A percentile compares a stretch with the other conserved stretches of the same genome.
Conservation (phyloP, 495 filamentous ascomycete genomes). For the Penicillium paradoxum region DNA sequence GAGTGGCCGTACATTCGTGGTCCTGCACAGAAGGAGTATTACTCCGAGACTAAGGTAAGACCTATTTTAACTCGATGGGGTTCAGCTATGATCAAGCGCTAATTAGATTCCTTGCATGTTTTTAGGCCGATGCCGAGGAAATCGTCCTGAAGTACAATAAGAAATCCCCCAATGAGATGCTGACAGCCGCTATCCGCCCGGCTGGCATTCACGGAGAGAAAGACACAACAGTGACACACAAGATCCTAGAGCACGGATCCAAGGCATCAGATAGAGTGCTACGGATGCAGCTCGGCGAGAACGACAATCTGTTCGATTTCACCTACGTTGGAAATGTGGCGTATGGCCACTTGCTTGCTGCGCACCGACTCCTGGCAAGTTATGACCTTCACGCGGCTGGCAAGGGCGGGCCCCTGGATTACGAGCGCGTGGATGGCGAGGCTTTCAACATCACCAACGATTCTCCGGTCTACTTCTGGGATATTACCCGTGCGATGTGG, state of each 20-base stretch:
- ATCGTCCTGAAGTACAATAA: constrained; percentile 84
- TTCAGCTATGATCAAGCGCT: background rate
- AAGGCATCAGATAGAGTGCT: constrained; percentile 54
- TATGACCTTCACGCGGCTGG: constrained; percentile 47
- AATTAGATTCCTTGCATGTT: background rate
- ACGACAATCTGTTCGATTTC: constrained; percentile 69
- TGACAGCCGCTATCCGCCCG: constrained; percentile 78
- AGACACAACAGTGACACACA: constrained; percentile 67
- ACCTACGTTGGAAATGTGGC: constrained; percentile 53
- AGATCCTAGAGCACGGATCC: constrained; percentile 41
- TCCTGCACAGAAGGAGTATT: constrained; percentile 75
- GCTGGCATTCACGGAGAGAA: constrained; percentile 90
- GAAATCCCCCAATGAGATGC: constrained; percentile 53
- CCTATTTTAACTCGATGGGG: background rate
- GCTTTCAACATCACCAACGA: constrained; percentile 96
- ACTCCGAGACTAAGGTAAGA: constrained; percentile 78
- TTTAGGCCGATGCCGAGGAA: constrained; percentile 77
- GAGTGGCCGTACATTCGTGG: constrained; percentile 73
- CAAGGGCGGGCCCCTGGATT: constrained; percentile 56
- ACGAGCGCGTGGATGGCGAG: constrained; percentile 85
- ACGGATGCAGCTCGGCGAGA: constrained; percentile 79
- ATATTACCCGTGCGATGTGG: constrained; percentile 79
- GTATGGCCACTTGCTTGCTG: constrained; percentile 46
- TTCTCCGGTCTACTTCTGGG: constrained; percentile 92
- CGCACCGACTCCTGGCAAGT: constrained; percentile 63